phyloP scores from a whole-genome alignment of 2,329 filamentous ascomycete species.

The Hypoxylon sp. region DNA sequence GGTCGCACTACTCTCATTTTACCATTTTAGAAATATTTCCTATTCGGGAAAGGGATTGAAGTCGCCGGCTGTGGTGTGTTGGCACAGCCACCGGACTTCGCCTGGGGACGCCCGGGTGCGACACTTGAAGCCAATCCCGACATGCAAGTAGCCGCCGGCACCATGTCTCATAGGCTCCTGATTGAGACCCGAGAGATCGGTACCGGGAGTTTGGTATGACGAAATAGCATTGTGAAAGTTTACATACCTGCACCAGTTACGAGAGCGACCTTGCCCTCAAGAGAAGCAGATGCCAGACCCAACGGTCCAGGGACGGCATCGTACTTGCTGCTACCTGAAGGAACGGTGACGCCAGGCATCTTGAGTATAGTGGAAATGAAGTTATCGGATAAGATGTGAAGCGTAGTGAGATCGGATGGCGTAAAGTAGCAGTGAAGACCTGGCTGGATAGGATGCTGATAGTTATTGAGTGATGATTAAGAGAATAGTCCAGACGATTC shows the following conservation, averaged over 20 bases:
- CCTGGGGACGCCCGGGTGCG: conserved; percentile 40
- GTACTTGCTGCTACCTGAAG: conserved; percentile 48
- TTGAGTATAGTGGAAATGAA: conserved; percentile 36
- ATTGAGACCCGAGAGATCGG: background rate
- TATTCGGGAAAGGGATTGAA: conserved; percentile 4
- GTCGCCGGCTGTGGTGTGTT: conserved; percentile 21
- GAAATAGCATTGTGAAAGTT: conserved; percentile 3
- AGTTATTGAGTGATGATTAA: conserved; percentile 12
- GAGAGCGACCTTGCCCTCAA: conserved; percentile 55
- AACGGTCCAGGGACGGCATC: conserved; percentile 55
- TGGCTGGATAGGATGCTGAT: background rate
- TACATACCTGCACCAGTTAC: conserved; percentile 56
- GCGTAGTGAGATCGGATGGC: conserved; percentile 2
- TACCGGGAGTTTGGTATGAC: background rate
- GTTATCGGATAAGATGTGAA: background rate
- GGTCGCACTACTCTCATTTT: background rate
- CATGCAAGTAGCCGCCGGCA: conserved; percentile 23
- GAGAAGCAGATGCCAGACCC: conserved; percentile 54
- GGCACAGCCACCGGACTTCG: conserved; percentile 41
- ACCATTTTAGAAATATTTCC: conserved; percentile 15
- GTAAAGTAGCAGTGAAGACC: conserved; percentile 4
- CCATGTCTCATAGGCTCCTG: background rate
- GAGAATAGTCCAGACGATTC: background rate
- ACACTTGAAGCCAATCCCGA: conserved; percentile 12
- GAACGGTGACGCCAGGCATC: conserved; percentile 51